A percentile compares a stretch with the other conserved stretches of the same genome.
Evolutionary conservation across 805 yeast genomes (phyloP).

Genomic region (Nakazawaea populi): DNA sequence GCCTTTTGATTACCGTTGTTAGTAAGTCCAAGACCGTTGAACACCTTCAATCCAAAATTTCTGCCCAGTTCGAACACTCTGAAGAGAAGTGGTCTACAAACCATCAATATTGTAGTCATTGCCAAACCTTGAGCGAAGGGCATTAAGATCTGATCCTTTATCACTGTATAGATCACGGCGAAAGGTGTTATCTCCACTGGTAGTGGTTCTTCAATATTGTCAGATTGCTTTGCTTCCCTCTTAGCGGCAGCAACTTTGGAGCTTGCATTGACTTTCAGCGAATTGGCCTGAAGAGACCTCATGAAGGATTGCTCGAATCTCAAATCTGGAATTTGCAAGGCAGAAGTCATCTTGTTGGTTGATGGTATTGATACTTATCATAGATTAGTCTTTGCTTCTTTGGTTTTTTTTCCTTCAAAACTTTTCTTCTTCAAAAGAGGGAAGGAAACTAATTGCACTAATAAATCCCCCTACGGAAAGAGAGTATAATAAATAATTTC

Average conservation of each 20-base stretch:
- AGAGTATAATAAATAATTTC: too few species aligned
- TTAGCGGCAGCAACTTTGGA: constrained; percentile 13
- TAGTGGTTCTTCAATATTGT: constrained; percentile 18
- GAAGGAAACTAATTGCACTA: too few species aligned
- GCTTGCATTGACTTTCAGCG: constrained; percentile 17
- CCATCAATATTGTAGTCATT: constrained; percentile 30
- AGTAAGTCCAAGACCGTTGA: constrained; percentile 8
- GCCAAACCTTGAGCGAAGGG: constrained; percentile 54
- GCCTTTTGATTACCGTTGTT: neutral
- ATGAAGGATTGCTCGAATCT: constrained; percentile 61
- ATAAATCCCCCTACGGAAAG: too few species aligned
- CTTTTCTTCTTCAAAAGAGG: too few species aligned
- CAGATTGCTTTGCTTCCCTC: constrained; percentile 12
- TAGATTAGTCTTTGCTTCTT: neutral
- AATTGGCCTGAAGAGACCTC: constrained; percentile 26
- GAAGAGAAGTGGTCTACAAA: constrained; percentile 29
- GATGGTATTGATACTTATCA: too few species aligned
- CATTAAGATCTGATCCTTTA: constrained; percentile 49
- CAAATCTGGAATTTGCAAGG: constrained; percentile 48
- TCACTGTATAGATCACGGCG: constrained; percentile 38
- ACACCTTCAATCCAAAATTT: constrained; percentile 15
- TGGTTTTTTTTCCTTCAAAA: neutral
- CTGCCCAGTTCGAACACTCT: constrained; percentile 19
- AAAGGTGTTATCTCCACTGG: constrained; percentile 36
- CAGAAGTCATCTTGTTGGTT: constrained; percentile 13